Conservation (phyloP, 495 filamentous ascomycete species). For the Aspergillus coremiiformis region DNA sequence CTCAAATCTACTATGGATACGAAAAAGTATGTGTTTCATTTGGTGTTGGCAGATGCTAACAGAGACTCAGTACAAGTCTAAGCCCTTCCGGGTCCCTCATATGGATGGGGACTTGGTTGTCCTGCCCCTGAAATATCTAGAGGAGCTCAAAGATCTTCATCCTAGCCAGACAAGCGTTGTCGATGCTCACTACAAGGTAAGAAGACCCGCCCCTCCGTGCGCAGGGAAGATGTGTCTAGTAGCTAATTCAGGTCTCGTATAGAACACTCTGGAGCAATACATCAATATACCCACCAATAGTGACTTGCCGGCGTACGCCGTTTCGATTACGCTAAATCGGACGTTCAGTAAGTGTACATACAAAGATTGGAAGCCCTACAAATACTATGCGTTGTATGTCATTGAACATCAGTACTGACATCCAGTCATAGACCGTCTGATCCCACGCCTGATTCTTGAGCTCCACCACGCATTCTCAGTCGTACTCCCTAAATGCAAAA, state of each 20-base stretch:
- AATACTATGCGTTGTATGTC: too few species aligned
- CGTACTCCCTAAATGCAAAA: slow-evolving; percentile 23
- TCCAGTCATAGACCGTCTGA: slow-evolving; percentile 16
- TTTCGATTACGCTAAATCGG: slow-evolving; percentile 22
- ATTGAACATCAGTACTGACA: too few species aligned
- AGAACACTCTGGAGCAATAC: slow-evolving; percentile 29
- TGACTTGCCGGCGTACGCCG: slow-evolving; percentile 17
- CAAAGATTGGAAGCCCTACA: not conserved
- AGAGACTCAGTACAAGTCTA: slow-evolving; percentile 23
- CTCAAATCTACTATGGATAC: slow-evolving; percentile 24
- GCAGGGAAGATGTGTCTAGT: not conserved
- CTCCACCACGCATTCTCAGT: slow-evolving; percentile 19
- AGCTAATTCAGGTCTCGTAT: not conserved
- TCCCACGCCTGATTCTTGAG: slow-evolving; percentile 25
- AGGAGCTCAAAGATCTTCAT: slow-evolving; percentile 19
- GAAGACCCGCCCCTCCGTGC: not conserved
- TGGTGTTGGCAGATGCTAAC: too few species aligned
- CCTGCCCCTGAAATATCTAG: slow-evolving; percentile 23
- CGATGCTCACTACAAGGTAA: slow-evolving; percentile 25
- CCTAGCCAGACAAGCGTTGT: slow-evolving; percentile 20
- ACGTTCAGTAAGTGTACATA: slow-evolving; percentile 14
- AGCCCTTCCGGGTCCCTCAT: slow-evolving; percentile 26
- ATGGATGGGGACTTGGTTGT: slow-evolving; percentile 29
- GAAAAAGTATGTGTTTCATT: slow-evolving; percentile 12
- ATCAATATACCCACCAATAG: slow-evolving; percentile 25